Evolutionary conservation across 108 stramenopile genomes (phyloP).

Genomic region (Cylindrotheca closterium): DNA sequence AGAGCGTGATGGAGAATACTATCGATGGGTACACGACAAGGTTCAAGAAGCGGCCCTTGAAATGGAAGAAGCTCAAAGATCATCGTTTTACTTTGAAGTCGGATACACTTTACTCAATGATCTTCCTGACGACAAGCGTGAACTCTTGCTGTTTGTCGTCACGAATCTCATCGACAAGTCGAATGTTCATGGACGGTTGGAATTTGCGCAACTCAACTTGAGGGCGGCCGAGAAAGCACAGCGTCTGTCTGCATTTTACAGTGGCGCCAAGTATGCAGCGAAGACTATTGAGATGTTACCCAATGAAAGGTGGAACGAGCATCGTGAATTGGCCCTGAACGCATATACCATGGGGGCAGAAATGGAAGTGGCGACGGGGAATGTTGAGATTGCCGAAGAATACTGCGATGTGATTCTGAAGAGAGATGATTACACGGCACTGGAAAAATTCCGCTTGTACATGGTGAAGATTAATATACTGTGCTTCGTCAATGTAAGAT

Average conservation of each 20-base stretch:
- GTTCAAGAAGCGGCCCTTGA: constrained; percentile 5
- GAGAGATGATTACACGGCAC: background rate
- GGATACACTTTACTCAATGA: constrained; percentile 8
- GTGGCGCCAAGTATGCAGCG: constrained; percentile 1
- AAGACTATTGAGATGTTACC: constrained; percentile 3
- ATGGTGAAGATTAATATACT: background rate
- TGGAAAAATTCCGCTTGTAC: constrained; percentile 14
- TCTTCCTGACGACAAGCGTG: background rate
- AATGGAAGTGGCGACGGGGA: background rate
- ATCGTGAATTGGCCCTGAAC: background rate
- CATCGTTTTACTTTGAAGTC: background rate
- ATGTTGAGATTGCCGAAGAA: background rate
- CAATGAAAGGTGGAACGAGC: background rate
- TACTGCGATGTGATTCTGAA: constrained; percentile 2
- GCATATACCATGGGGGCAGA: constrained; percentile 4
- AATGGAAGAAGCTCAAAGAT: constrained; percentile 7
- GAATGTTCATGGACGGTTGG: constrained; percentile 12
- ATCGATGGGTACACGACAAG: too few species aligned
- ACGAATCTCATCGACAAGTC: constrained; percentile 5
- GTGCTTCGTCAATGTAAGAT: background rate
- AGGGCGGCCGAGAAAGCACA: constrained; percentile 3
- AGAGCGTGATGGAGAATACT: constrained; percentile 14
- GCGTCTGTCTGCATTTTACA: constrained; percentile 7
- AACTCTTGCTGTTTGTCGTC: constrained; percentile 6
- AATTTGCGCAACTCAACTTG: constrained; percentile 27